Conservation (phyloP, 345 rosid genomes). For the Excoecaria agallocha region DNA sequence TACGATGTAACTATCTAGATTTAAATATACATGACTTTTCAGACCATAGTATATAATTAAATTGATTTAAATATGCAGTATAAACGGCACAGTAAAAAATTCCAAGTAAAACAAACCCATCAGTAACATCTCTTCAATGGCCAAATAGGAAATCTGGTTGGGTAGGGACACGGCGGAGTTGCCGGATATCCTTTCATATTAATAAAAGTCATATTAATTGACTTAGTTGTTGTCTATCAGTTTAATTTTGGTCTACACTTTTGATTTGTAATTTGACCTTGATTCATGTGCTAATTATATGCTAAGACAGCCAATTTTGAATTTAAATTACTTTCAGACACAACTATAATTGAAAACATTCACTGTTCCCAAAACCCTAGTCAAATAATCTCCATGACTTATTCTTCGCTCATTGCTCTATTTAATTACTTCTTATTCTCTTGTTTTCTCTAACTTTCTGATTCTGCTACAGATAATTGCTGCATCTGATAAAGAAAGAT, state of each 20-base stretch:
- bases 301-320: too few relatives aligned
- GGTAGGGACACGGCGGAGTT: neutral
- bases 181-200: neutral
- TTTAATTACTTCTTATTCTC: neutral
- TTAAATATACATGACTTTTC: too few relatives aligned
- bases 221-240: neutral
- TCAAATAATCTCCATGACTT: neutral
- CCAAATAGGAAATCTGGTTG: neutral
- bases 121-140: neutral
- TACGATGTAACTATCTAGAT: too few relatives aligned
- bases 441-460: neutral
- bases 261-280: neutral
- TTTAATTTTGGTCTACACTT: neutral
- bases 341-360: too few relatives aligned
- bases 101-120: neutral
- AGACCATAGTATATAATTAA: too few relatives aligned
- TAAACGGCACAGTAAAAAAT: too few relatives aligned
- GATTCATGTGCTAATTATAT: neutral
- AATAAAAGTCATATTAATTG: constrained; percentile 13
- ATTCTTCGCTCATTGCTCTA: neutral
- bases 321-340: too few relatives aligned
- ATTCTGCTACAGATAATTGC: constrained; percentile 17
- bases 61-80: too few relatives aligned
- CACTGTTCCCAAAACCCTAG: neutral
- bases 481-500: constrained; percentile 3